phyloP scores from a whole-genome alignment of 805 yeast genomes.

The Saturnispora saitoi region DNA sequence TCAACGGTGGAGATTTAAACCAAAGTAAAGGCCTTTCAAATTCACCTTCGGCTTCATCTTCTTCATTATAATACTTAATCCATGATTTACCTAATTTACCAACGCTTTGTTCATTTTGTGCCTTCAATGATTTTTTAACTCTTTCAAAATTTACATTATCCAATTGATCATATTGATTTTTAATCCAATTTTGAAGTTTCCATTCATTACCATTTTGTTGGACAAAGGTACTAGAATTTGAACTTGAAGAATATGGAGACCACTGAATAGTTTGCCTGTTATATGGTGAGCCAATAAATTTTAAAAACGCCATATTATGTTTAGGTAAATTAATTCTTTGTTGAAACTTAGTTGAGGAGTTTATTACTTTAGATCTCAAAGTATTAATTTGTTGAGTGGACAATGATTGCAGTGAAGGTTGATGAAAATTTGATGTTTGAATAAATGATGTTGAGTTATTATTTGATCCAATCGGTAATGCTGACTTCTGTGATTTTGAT shows the following conservation, averaged over 20 bases:
- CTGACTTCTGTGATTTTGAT: background rate
- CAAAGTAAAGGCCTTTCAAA: constrained; percentile 39
- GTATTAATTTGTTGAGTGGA: constrained; percentile 3
- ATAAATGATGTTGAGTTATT: background rate
- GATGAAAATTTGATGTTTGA: background rate
- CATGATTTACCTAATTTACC: constrained; percentile 2
- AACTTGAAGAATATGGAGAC: constrained; percentile 26
- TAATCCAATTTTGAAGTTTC: constrained; percentile 28
- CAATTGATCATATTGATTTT: constrained; percentile 25
- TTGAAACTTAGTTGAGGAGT: constrained; percentile 7
- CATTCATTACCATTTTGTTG: constrained; percentile 30
- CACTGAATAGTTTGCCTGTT: constrained; percentile 24
- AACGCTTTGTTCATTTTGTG: constrained; percentile 13
- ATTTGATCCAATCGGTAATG: background rate
- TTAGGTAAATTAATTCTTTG: constrained; percentile 10
- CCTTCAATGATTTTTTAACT: constrained; percentile 13
- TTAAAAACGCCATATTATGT: constrained; percentile 16
- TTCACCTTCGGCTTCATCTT: background rate
- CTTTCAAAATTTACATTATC: constrained; percentile 28
- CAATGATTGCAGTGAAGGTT: constrained; percentile 13
- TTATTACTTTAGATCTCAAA: constrained; percentile 3
- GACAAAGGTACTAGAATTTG: constrained; percentile 28
- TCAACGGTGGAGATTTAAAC: constrained; percentile 61
- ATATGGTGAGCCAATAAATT: constrained; percentile 27
- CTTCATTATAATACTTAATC: background rate